Percentiles rank a stretch among this genome's conserved stretches.
Evolutionary conservation across 2,329 filamentous ascomycete species (phyloP).

Genomic region (Phaeophleospora eucalypticola): DNA sequence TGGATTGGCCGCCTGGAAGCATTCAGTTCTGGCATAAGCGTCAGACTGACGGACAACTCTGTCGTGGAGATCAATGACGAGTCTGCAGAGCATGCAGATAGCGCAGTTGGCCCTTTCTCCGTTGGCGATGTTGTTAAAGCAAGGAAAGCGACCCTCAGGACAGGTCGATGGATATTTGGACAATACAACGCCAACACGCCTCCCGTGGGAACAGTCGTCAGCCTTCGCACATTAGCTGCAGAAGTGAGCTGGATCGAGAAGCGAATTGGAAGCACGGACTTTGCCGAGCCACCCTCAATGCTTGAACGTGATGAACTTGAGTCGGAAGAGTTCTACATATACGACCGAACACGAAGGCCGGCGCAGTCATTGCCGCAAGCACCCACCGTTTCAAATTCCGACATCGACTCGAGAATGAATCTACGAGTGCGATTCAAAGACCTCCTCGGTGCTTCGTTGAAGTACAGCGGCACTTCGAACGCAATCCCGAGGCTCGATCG

Average conservation of each 20-base stretch:
- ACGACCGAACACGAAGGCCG: slow-evolving; percentile 37
- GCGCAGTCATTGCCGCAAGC: neutral
- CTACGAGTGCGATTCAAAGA: slow-evolving; percentile 53
- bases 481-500: slow-evolving; percentile 44
- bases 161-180: slow-evolving; percentile 52
- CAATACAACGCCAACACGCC: slow-evolving; percentile 48
- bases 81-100: slow-evolving; percentile 33
- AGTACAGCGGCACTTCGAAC: slow-evolving; percentile 45
- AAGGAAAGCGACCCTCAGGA: slow-evolving; percentile 49
- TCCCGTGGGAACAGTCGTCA: slow-evolving; percentile 51
- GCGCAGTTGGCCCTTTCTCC: slow-evolving; percentile 31
- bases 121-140: slow-evolving; percentile 50
- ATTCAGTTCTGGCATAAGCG: slow-evolving; percentile 46
- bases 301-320: slow-evolving; percentile 39
- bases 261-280: slow-evolving; percentile 23
- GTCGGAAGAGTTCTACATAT: slow-evolving; percentile 39
- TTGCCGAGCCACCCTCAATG: slow-evolving; percentile 25
- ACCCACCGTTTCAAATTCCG: slow-evolving; percentile 31
- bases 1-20: slow-evolving; percentile 55
- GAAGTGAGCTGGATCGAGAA: slow-evolving; percentile 52
- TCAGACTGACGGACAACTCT: slow-evolving; percentile 50
- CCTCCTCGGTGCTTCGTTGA: slow-evolving; percentile 46
- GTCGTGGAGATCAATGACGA: slow-evolving; percentile 52
- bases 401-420: slow-evolving; percentile 30
- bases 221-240: slow-evolving; percentile 44